These are phyloP conservation scores for Cornus kousa DNA, from an alignment of 148 eudicot genomes.

Conservation along the genomic window DNA sequence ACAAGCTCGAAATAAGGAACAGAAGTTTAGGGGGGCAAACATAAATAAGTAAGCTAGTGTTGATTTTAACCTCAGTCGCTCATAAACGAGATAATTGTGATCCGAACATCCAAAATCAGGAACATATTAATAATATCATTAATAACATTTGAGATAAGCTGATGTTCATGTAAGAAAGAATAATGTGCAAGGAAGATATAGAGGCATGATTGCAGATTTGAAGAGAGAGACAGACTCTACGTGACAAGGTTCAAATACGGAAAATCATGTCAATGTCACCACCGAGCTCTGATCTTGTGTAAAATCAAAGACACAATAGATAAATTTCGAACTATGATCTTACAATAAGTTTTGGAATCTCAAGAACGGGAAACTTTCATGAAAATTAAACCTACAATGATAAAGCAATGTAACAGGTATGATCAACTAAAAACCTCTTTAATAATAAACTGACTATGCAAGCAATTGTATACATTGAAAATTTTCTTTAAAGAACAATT, in stretches of 20 bases:
- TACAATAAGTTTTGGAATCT: neutral
- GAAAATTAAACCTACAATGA: neutral
- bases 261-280: neutral
- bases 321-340: neutral
- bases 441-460: neutral
- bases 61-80: neutral
- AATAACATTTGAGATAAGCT: neutral
- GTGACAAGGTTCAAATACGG: neutral
- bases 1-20: neutral
- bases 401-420: neutral
- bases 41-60: neutral
- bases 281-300: neutral
- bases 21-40: neutral
- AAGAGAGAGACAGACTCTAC: too few relatives aligned
- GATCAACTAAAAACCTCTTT: neutral
- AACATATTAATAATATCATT: neutral
- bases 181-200: neutral
- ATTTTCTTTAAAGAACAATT: neutral
- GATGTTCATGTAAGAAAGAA: neutral
- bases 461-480: neutral
- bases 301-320: neutral
- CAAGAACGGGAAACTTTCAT: neutral
- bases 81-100: neutral
- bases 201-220: neutral
- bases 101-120: neutral